phyloP scores from a whole-genome alignment of 345 rosid genomes.

The Mercurialis annua region DNA sequence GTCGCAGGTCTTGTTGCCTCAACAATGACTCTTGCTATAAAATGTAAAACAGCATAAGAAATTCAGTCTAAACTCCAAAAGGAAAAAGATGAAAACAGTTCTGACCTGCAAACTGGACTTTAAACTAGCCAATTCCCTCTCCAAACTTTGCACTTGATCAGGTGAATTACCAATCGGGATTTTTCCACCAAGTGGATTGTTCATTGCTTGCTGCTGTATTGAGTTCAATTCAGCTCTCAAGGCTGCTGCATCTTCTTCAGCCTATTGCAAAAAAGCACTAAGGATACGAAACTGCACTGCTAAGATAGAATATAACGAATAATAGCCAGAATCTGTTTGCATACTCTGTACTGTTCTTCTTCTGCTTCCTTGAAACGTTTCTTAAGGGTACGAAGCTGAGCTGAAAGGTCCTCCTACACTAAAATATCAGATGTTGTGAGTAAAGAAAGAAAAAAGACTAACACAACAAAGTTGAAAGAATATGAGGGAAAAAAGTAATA shows the following conservation, averaged over 20 bases:
- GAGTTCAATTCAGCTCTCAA: conserved; percentile 91
- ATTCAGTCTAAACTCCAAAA: conserved; percentile 10
- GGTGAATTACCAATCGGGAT: conserved; percentile 39
- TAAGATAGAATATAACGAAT: not conserved
- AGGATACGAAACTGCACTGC: conserved; percentile 9
- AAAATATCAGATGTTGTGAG: conserved; percentile 24
- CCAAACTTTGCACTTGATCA: conserved; percentile 60
- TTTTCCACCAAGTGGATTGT: conserved; percentile 46
- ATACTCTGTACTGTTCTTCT: conserved; percentile 86
- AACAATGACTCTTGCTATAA: conserved; percentile 56
- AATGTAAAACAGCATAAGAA: conserved; percentile 32
- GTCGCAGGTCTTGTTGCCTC: conserved; percentile 65
- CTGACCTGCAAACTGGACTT: conserved; percentile 70
- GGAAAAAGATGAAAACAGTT: conserved; percentile 7
- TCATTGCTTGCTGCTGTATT: conserved; percentile 68
- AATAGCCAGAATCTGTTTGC: conserved; percentile 24
- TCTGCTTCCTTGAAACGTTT: conserved; percentile 86
- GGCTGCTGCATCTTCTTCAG: conserved; percentile 98
- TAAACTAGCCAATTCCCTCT: conserved; percentile 63
- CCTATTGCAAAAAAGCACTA: conserved; percentile 44
- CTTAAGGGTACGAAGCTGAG: conserved; percentile 86
- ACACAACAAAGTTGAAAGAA: no score
- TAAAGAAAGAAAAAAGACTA: conserved; percentile 17
- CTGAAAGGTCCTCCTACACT: conserved; percentile 86
- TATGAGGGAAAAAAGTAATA: not conserved